Evolutionary conservation across 164 flowering plant genomes (phyloP), one percentile per base, ranked within the genome.

Genomic region (Sedum album): DNA sequence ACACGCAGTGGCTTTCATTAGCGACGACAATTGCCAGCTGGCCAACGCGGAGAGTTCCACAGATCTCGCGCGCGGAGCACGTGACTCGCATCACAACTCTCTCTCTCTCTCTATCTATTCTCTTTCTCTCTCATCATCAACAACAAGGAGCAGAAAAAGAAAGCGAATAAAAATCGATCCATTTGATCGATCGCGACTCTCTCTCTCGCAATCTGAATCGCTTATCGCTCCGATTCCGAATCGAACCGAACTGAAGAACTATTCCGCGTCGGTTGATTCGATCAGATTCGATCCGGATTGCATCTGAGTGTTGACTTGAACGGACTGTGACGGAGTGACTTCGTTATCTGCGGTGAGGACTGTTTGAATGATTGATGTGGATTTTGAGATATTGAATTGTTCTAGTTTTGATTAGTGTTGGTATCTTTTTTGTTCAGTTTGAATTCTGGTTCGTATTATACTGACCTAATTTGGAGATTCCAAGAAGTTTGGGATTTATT

Each of bases 11-110:
- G 62, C 31, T 57, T 14, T 30, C 15, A 28, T 57, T 57, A 57
- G 62, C 33, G 33, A 26, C 62, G 17, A 28, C 62, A 57, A n/a
- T 28, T 57, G 33, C 35, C 62, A 57, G 62, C 62, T 57, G 62
- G 31, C 62, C 62, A 26, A 26, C 31, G 62, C 62, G 33, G 62
- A 57, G 62, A 26, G 31, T 57, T 57, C 33, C 62, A 57, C 62
- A 57, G 62, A 57, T 57, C 62, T 3, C 62, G 62, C 62, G 62
- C 31, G 31, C 33, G 18, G 20, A 57, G 33, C 62, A 57, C 62
- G 62, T 57, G 62, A 57, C 62, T 57, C 23, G 28, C 62, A 44
- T 11, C 48, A 44, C 8, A 17, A 11, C 18, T 3, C 62, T 57
- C 21, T 26, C 33, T 26, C 62, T 57, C 62, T 28, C 62, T 57